A percentile compares a stretch with the other conserved stretches of the same genome.
These are phyloP conservation scores for Calycina herbarum DNA, from an alignment of 2,329 filamentous ascomycete species.

Conservation along the genomic window DNA sequence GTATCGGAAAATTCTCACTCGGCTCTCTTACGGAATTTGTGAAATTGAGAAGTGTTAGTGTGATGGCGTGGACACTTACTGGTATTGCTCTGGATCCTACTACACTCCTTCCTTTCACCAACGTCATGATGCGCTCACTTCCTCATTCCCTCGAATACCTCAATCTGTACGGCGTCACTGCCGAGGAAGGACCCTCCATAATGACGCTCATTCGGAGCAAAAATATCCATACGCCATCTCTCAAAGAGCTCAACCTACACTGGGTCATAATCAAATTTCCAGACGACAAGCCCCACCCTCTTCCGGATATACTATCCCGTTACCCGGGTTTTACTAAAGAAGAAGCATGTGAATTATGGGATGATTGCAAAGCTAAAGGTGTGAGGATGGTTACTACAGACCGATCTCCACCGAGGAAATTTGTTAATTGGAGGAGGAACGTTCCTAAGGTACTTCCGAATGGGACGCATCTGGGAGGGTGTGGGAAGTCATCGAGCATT, in stretches of 20 bases:
- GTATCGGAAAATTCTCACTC: not conserved
- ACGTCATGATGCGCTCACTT: not conserved
- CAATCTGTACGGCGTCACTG: not conserved
- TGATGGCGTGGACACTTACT: not conserved
- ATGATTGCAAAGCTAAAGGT: not conserved
- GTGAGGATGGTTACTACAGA: not conserved
- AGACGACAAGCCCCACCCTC: not conserved
- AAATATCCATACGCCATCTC: not conserved
- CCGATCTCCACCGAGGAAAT: not conserved
- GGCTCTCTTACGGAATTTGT: not conserved
- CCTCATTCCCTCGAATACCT: not conserved
- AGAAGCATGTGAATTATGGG: not conserved
- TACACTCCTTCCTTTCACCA: not conserved
- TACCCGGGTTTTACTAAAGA: not conserved
- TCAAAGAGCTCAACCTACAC: not conserved
- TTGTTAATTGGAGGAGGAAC: not conserved
- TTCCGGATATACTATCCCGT: not conserved
- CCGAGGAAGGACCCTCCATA: not conserved
- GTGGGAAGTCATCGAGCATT: no score
- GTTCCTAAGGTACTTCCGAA: not conserved
- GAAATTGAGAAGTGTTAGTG: not conserved
- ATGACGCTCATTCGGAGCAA: not conserved
- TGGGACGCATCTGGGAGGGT: not conserved
- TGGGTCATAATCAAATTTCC: not conserved
- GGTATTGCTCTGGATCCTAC: not conserved